A percentile compares a stretch with the other conserved stretches of the same genome.
Conservation (phyloP, 371 early-diverging fungal genomes). For the Umbelopsis sp. region DNA sequence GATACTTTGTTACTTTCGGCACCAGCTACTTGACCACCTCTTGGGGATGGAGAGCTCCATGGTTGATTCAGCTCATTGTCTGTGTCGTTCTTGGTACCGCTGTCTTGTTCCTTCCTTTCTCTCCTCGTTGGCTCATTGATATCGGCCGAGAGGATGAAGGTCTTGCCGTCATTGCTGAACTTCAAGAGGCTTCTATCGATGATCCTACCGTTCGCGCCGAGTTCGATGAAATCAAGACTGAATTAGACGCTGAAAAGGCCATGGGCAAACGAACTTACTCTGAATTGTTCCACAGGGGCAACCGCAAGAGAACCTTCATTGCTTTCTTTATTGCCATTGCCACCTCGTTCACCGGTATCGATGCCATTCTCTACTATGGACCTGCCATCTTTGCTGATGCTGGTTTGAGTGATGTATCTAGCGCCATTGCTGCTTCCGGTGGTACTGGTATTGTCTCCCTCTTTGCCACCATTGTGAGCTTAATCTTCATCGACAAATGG, state of each 20-base stretch:
- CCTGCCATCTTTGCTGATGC: constrained; percentile 46
- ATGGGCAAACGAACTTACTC: constrained; percentile 43
- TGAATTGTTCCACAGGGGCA: constrained; percentile 43
- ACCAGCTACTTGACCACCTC: constrained; percentile 38
- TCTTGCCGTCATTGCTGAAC: constrained; percentile 38
- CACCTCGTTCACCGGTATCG: constrained; percentile 68
- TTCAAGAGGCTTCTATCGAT: constrained; percentile 42
- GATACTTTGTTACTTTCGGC: constrained; percentile 55
- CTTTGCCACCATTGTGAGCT: constrained; percentile 55
- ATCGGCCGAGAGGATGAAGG: constrained; percentile 55
- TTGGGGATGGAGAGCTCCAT: constrained; percentile 50
- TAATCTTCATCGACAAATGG: constrained; percentile 49
- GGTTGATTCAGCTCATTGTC: constrained; percentile 35
- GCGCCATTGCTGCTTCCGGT: constrained; percentile 45
- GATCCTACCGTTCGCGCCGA: constrained; percentile 46
- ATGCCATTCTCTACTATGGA: constrained; percentile 56
- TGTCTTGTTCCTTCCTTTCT: constrained; percentile 41
- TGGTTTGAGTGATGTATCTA: constrained; percentile 35
- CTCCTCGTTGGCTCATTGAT: constrained; percentile 64
- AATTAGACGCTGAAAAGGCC: constrained; percentile 44
- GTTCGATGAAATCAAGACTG: constrained; percentile 37
- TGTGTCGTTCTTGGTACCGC: constrained; percentile 22
- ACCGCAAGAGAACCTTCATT: constrained; percentile 42
- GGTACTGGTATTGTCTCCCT: constrained; percentile 41
- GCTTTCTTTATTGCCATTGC: constrained; percentile 56